Percentiles rank a stretch among this genome's conserved stretches.
These are phyloP conservation scores for Marasmius fiardii DNA, from an alignment of 1,284 basidiomycete genomes.

Conservation along the genomic window DNA sequence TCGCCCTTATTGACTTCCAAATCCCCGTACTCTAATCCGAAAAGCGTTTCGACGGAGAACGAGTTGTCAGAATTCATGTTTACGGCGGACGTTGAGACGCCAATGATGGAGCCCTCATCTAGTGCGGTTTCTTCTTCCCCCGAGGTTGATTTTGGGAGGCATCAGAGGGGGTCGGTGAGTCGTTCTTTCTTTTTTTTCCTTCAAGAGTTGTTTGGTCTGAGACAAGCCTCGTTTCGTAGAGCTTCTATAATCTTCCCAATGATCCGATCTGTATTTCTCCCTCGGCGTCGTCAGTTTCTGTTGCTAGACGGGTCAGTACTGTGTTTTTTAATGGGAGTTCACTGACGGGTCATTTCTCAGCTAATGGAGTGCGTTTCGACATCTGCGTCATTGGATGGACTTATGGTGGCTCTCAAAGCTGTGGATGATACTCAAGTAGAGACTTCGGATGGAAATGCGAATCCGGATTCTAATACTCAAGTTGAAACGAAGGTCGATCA, in stretches of 20 bases:
- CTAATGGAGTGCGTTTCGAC: neutral
- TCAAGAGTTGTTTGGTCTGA: too few relatives aligned
- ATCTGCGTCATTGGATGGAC: neutral
- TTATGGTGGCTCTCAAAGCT: neutral
- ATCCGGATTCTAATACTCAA: too few relatives aligned
- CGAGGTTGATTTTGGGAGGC: slow-evolving; percentile 5
- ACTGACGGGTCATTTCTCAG: neutral
- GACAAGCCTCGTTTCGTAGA: slow-evolving; percentile 13
- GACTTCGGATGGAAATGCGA: neutral
- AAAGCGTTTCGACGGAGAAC: neutral
- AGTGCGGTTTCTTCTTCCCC: slow-evolving; percentile 1
- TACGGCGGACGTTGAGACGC: too few relatives aligned
- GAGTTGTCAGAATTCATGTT: neutral
- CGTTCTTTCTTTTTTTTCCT: neutral
- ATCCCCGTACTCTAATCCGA: neutral
- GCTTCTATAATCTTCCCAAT: slow-evolving; percentile 28
- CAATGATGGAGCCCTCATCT: neutral
- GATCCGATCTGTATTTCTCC: slow-evolving; percentile 19
- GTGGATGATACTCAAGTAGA: neutral
- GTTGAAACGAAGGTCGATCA: too few relatives aligned
- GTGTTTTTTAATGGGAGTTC: too few relatives aligned
- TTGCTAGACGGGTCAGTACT: neutral
- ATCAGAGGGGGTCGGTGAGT: slow-evolving; percentile 8
- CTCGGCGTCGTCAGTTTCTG: neutral
- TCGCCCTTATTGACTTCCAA: too few relatives aligned